These are phyloP conservation scores for Ustilago loliicola DNA, from an alignment of 1,284 basidiomycete species.

Conservation along the genomic window DNA sequence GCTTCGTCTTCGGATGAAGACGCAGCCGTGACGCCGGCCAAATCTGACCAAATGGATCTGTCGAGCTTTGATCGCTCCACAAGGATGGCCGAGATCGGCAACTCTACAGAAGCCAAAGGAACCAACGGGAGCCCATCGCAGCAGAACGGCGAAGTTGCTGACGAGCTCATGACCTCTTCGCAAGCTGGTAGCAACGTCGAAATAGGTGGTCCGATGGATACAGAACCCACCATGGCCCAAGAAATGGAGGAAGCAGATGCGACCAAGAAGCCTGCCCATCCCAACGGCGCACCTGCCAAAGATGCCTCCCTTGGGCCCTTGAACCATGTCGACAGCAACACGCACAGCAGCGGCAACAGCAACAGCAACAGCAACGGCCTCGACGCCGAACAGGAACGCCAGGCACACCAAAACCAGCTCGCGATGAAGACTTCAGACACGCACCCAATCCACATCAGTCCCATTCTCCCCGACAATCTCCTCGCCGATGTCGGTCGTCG, in stretches of 20 bases:
- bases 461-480: slow-evolving; percentile 56
- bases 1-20: slow-evolving; percentile 33
- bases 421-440: slow-evolving; percentile 66
- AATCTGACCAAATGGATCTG: slow-evolving; percentile 27
- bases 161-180: slow-evolving; percentile 29
- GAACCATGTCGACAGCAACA: slow-evolving; percentile 8
- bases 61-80: slow-evolving; percentile 43
- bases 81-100: slow-evolving; percentile 33
- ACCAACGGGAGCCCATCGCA: background rate
- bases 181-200: slow-evolving; percentile 43
- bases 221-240: slow-evolving; percentile 44
- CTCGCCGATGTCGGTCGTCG: slow-evolving; percentile 45
- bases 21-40: background rate
- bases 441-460: slow-evolving; percentile 66
- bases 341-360: background rate
- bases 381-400: slow-evolving; percentile 19
- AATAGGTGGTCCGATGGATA: slow-evolving; percentile 49
- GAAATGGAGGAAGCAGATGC: slow-evolving; percentile 45
- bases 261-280: slow-evolving; percentile 39
- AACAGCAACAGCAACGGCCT: background rate
- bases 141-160: slow-evolving; percentile 14
- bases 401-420: slow-evolving; percentile 28
- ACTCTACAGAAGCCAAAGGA: background rate
- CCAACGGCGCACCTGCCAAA: slow-evolving; percentile 10
- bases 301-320: slow-evolving; percentile 24